These are phyloP conservation scores for Achlya hypogyna DNA, from an alignment of 352 stramenopile genomes.

Conservation along the genomic window DNA sequence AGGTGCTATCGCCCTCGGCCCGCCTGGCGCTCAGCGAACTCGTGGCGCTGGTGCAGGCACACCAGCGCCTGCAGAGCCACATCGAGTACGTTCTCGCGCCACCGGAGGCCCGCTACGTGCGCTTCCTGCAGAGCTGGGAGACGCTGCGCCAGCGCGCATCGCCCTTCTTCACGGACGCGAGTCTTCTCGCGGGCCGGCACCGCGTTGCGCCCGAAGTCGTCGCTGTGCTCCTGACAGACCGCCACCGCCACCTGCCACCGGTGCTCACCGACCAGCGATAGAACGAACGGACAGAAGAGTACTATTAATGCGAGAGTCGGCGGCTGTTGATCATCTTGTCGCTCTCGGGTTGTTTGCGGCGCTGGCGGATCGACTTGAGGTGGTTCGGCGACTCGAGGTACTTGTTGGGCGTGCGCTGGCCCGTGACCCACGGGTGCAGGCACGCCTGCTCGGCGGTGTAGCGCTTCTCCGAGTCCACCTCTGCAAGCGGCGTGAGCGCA, in stretches of 20 bases:
- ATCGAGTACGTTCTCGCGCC: neutral
- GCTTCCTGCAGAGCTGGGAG: constrained; percentile 1
- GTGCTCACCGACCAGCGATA: neutral
- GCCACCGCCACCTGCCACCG: neutral
- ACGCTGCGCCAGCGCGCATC: neutral
- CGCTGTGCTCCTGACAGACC: neutral
- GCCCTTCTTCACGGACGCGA: neutral
- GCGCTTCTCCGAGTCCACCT: constrained; percentile 67
- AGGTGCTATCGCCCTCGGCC: neutral
- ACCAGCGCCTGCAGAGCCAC: neutral
- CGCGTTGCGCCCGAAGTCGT: neutral
- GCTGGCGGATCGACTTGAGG: constrained; percentile 64
- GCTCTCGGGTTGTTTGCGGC: constrained; percentile 23
- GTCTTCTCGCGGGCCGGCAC: neutral
- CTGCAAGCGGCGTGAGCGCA: constrained; percentile 23
- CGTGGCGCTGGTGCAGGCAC: neutral
- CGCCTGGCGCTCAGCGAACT: neutral
- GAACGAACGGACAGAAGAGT: neutral
- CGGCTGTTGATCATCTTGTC: constrained; percentile 29
- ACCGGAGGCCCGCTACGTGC: neutral
- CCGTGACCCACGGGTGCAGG: constrained; percentile 79
- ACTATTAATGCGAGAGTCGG: constrained; percentile 9
- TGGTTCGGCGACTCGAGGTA: constrained; percentile 83
- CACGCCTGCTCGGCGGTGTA: constrained; percentile 77
- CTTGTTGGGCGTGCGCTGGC: constrained; percentile 77